Base-by-base conservation (phyloP, 225 moss, liverwort and hornwort species). In the Thuidium tamariscinum region DNA sequence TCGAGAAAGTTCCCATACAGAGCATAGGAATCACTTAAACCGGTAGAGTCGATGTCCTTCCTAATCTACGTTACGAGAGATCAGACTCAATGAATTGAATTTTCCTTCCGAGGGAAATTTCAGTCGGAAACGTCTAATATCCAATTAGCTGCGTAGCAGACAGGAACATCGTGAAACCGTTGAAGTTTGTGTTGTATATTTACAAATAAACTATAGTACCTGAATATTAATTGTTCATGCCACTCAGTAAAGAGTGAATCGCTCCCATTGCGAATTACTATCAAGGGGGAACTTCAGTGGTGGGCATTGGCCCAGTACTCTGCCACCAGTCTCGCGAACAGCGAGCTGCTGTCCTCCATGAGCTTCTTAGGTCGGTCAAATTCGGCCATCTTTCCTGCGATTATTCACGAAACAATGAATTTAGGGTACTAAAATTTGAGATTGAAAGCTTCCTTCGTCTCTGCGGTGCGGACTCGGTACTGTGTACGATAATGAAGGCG, bases 141-240 rank as follows among this genome's bases (percentile, higher is more conserved):
- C 1, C 3, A n/a, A 34, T 14, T 52, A 13, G 5, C 14, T 75
- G 75, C 22, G 22, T 13, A n/a, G 22, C 5, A 22, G 30, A 75
- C 52, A 75, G 36, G 0, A 9, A n/a, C 23, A 52, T 15, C 13
- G 8, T 54, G 15, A 75, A 15, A 15, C 2, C 15, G n/a, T 52
- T 15, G 14, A 7, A n/a, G 11, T 3, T 23, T 5, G 3, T 4
- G 15, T 14, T 22, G 54, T 5, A 23, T 23, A 54, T 54, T n/a
- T 9, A 23, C 23, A 52, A 54, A 25, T 23, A 9, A 23, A 23
- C 9, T 36, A 75, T 3, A 36, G 3, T 0, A 14, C 2, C n/a
- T 14, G 5, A n/a, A 52, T n/a, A n/a, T n/a, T n/a, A n/a, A n/a
- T n/a, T n/a, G 22, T 20, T 12, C 1, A 3, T 32, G 48, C 0